phyloP scores from a whole-genome alignment of 2,329 filamentous ascomycete genomes.

The Didymella segeticola region DNA sequence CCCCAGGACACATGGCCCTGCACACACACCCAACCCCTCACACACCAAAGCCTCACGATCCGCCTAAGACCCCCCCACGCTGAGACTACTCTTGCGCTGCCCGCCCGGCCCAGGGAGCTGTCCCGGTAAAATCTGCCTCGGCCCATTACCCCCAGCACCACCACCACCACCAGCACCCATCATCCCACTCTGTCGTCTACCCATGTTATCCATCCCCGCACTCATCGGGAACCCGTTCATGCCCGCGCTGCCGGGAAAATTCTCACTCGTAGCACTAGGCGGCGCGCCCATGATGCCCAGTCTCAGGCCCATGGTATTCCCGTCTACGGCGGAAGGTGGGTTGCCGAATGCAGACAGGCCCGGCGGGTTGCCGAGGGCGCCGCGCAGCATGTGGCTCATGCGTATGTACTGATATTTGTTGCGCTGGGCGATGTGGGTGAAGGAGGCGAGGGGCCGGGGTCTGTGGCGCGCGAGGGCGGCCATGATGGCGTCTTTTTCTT shows the following conservation, averaged over 20 bases:
- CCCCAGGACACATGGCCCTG: neutral
- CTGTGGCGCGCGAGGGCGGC: slow-evolving; percentile 73
- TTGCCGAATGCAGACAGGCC: slow-evolving; percentile 31
- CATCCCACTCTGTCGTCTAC: slow-evolving; percentile 41
- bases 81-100: slow-evolving; percentile 41
- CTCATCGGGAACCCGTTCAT: slow-evolving; percentile 41
- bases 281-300: slow-evolving; percentile 44
- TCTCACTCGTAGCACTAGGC: slow-evolving; percentile 39
- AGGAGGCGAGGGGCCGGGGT: slow-evolving; percentile 77
- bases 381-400: slow-evolving; percentile 68
- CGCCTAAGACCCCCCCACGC: slow-evolving; percentile 27
- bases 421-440: slow-evolving; percentile 59
- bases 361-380: slow-evolving; percentile 60
- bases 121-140: slow-evolving; percentile 47
- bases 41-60: no score
- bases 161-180: slow-evolving; percentile 28
- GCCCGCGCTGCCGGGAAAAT: slow-evolving; percentile 39
- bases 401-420: slow-evolving; percentile 67
- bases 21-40: neutral
- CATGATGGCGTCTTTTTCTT: slow-evolving; percentile 92
- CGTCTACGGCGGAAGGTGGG: slow-evolving; percentile 28
- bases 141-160: slow-evolving; percentile 1
- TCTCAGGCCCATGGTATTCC: slow-evolving; percentile 31
- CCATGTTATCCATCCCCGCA: slow-evolving; percentile 36
- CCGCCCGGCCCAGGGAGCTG: slow-evolving; percentile 45